Evolutionary conservation across 106 monocot genomes (phyloP).

Genomic region (Platanthera zijinensis): DNA sequence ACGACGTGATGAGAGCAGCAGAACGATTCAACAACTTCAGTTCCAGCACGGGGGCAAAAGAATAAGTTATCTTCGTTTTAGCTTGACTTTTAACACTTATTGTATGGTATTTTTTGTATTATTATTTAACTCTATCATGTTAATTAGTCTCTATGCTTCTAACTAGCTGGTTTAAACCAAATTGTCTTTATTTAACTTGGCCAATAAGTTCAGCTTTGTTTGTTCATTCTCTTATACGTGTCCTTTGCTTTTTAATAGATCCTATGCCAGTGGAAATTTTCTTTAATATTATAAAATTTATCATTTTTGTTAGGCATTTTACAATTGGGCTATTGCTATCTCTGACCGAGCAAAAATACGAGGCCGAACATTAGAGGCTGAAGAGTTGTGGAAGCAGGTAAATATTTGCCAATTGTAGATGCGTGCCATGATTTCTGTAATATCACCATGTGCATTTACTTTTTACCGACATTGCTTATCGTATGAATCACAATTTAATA

Average conservation of each 20-base stretch:
- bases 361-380: slow-evolving; percentile 97
- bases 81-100: too few species aligned
- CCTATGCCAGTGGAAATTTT: not conserved
- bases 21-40: too few species aligned
- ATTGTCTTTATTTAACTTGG: not conserved
- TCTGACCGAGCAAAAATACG: slow-evolving; percentile 95
- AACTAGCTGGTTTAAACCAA: not conserved
- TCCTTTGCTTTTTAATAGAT: not conserved
- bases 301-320: slow-evolving; percentile 58
- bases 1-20: too few species aligned
- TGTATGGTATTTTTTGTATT: not conserved
- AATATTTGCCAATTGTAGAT: not conserved
- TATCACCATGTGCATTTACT: not conserved
- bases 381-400: slow-evolving; percentile 97
- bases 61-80: too few species aligned
- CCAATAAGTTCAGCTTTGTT: not conserved
- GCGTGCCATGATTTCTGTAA: not conserved
- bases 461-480: not conserved
- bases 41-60: too few species aligned
- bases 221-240: not conserved
- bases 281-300: not conserved
- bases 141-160: not conserved
- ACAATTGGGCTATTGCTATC: slow-evolving; percentile 99
- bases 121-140: not conserved
- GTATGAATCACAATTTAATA: not conserved